These are phyloP conservation scores for Citrus hindsii DNA, from an alignment of 345 rosid species.

Conservation along the genomic window DNA sequence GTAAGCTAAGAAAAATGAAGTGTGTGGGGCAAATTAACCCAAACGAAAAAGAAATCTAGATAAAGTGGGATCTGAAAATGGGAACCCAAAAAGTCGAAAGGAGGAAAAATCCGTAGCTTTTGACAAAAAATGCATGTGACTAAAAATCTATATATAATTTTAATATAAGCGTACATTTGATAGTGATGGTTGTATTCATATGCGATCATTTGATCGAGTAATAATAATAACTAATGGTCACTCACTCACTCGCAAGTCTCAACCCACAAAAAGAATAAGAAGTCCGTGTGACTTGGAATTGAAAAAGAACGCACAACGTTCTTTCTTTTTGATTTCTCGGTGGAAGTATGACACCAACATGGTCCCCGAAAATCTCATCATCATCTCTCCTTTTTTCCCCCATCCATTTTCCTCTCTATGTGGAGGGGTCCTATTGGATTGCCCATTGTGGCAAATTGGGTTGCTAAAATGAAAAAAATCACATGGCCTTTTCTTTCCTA, in stretches of 20 bases:
- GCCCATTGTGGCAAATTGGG: too few relatives aligned
- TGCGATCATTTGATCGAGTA: not conserved
- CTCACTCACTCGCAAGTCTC: not conserved
- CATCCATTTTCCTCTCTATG: not conserved
- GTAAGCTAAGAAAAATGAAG: too few relatives aligned
- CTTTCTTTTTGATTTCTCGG: not conserved
- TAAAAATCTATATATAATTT: not conserved
- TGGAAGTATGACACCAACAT: slow-evolving; percentile 11
- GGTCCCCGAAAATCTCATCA: not conserved
- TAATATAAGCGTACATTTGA: not conserved
- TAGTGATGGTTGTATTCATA: not conserved
- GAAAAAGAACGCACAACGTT: not conserved
- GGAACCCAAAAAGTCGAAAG: not conserved
- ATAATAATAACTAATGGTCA: not conserved
- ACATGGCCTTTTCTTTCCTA: not conserved
- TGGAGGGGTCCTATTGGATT: not conserved
- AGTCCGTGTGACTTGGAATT: not conserved
- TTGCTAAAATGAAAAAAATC: not conserved
- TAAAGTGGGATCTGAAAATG: not conserved
- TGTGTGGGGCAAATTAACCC: too few relatives aligned
- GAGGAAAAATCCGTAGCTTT: not conserved
- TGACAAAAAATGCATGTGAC: too few relatives aligned
- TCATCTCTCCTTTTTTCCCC: not conserved
- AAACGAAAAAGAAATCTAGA: too few relatives aligned
- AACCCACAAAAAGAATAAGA: not conserved